A percentile compares a stretch with the other conserved stretches of the same genome.
Conservation (phyloP, 2,329 filamentous ascomycete genomes). For the Tolypocladium cylindrosporum region DNA sequence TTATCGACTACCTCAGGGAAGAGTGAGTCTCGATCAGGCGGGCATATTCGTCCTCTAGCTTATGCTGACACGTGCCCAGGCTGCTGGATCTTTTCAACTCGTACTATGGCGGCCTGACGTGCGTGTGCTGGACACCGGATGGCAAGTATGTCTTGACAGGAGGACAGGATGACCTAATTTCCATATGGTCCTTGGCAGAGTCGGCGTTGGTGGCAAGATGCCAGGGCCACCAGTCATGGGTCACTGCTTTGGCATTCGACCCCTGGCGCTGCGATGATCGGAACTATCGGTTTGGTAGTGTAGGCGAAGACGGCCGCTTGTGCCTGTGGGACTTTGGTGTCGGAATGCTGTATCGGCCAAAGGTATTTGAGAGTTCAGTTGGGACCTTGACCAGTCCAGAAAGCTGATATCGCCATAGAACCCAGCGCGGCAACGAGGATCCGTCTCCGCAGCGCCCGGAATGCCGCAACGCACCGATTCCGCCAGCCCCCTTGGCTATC, state of each 20-base stretch:
- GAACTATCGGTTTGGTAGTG: slow-evolving; percentile 92
- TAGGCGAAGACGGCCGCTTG: slow-evolving; percentile 85
- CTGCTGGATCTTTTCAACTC: slow-evolving; percentile 80
- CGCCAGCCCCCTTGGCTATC: slow-evolving; percentile 45
- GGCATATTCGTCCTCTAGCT: neutral
- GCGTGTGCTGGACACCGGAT: slow-evolving; percentile 95
- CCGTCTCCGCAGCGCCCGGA: slow-evolving; percentile 39
- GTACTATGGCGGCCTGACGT: slow-evolving; percentile 88
- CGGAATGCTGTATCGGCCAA: slow-evolving; percentile 88
- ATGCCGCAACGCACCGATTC: slow-evolving; percentile 49
- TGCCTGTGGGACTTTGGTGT: slow-evolving; percentile 97
- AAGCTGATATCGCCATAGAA: slow-evolving; percentile 4
- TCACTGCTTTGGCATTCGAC: slow-evolving; percentile 87
- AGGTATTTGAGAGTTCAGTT: slow-evolving; percentile 23
- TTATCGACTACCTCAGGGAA: slow-evolving; percentile 88
- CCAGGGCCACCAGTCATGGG: slow-evolving; percentile 93
- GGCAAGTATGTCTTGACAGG: slow-evolving; percentile 93
- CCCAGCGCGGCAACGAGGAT: slow-evolving; percentile 33
- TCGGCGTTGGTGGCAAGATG: slow-evolving; percentile 80
- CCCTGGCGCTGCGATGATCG: slow-evolving; percentile 94
- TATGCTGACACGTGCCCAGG: slow-evolving; percentile 30
- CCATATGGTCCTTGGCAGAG: slow-evolving; percentile 87
- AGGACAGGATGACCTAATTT: slow-evolving; percentile 90
- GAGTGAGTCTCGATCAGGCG: slow-evolving; percentile 44
- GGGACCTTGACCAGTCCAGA: neutral